These are phyloP conservation scores for Rhodamnia rubescens DNA, from an alignment of 345 rosid genomes.

Conservation along the genomic window DNA sequence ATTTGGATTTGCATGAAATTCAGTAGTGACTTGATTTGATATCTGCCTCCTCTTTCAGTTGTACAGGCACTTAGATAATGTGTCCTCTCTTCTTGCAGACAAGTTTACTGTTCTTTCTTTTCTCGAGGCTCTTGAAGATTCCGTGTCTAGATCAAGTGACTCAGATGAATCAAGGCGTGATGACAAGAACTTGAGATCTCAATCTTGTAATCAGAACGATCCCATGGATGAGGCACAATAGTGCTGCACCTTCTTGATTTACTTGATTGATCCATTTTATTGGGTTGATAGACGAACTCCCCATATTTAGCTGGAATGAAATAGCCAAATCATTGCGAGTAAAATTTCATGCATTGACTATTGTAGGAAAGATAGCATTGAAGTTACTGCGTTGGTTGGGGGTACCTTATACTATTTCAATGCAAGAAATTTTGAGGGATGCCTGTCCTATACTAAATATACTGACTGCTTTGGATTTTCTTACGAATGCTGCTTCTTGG, in stretches of 20 bases:
- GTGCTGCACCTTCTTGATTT: not conserved
- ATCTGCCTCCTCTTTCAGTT: not conserved
- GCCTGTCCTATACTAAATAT: no score
- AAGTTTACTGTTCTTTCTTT: constrained; percentile 77
- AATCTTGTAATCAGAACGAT: constrained; percentile 25
- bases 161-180: constrained; percentile 22
- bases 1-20: not conserved
- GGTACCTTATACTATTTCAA: not conserved
- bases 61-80: not conserved
- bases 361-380: not conserved
- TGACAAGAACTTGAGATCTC: constrained; percentile 28
- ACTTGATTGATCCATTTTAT: not conserved
- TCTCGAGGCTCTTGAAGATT: constrained; percentile 96
- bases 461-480: no score
- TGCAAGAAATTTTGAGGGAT: not conserved
- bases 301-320: not conserved
- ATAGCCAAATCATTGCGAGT: not conserved
- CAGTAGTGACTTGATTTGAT: not conserved
- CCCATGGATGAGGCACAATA: constrained; percentile 53
- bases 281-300: not conserved
- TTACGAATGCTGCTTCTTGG: no score
- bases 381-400: not conserved
- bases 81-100: constrained; percentile 30
- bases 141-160: constrained; percentile 28
- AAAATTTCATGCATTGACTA: not conserved